Evolutionary conservation across 768 basidiomycete species (phyloP), one percentile per base, ranked within the genome.

Genomic region (Naganishia vishniacii): DNA sequence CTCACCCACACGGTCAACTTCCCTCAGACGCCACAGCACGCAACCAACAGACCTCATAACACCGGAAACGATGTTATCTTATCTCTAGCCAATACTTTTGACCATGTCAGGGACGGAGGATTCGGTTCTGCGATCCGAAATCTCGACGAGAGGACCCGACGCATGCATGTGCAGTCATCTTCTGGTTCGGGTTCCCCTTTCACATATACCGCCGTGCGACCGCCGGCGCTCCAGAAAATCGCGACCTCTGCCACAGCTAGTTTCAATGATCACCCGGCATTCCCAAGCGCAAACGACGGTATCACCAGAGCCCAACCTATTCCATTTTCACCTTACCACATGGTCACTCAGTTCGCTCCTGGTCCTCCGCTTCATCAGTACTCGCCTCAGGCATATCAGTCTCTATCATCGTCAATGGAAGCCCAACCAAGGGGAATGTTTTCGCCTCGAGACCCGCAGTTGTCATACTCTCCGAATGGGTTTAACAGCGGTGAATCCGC

Each of bases 21-120:
- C 1, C 53, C 53, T 37, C 53, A 56, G n/a, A 56, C 53, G 13
- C 53, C 53, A 3, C 53, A 56, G 2, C 32, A 56, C 16, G 34
- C 2, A 15, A 11, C 8, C 9, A 3, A 23, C 37, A 12, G 11
- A n/a, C 12, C 34, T 25, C 12, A n/a, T n/a, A 12, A 12, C 26
- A n/a, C 11, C 32, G 23, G 49, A 34, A 9, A 20, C 32, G 11
- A 41, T 13, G 7, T 13, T 6, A 25, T 15, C 12, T 6, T 15
- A 26, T 41, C 20, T 12, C 23, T 40, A 20, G 4, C 15, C 37
- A 2, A n/a, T 34, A 25, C 6, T 11, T 13, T 34, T 16, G 16
- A 34, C 23, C 23, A 40, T 20, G 29, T 20, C 20, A 15, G 32
- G 18, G 31, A 34, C 9, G 53, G 53, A 56, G 53, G 37, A 25